phyloP scores from a whole-genome alignment of 768 basidiomycete genomes.

The Ephemerocybe angulata region DNA sequence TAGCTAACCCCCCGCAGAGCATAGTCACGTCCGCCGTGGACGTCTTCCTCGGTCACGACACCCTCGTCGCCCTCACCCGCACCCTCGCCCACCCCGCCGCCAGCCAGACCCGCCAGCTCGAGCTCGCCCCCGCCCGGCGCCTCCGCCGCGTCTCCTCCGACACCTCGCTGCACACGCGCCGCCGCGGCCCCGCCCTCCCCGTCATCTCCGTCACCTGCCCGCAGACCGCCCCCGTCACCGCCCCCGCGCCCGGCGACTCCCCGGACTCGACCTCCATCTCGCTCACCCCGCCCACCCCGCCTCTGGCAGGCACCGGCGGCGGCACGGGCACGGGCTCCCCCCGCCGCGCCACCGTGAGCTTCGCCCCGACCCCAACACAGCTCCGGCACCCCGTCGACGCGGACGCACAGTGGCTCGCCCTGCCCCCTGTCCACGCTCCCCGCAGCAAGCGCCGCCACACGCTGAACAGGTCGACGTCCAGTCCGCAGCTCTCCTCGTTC shows the following conservation, averaged over 20 bases:
- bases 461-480: background rate
- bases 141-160: background rate
- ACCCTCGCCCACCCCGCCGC: conserved; percentile 7
- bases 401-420: background rate
- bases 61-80: conserved; percentile 6
- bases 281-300: too few relatives aligned
- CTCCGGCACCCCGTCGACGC: background rate
- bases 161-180: background rate
- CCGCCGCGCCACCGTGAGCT: background rate
- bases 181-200: background rate
- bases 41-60: conserved; percentile 12
- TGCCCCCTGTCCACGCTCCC: background rate
- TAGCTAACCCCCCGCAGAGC: conserved; percentile 25
- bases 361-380: background rate
- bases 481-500: conserved; percentile 5
- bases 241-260: too few relatives aligned
- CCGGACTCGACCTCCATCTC: too few relatives aligned
- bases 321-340: too few relatives aligned
- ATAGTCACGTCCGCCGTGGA: conserved; percentile 27
- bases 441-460: background rate
- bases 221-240: background rate
- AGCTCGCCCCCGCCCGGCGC: background rate
- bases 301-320: too few relatives aligned
- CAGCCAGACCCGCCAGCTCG: background rate
- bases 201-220: background rate